Percentiles rank a stretch among this genome's conserved stretches.
phyloP scores from a whole-genome alignment of 2,329 filamentous ascomycete species.

The Aureobasidium sp. region DNA sequence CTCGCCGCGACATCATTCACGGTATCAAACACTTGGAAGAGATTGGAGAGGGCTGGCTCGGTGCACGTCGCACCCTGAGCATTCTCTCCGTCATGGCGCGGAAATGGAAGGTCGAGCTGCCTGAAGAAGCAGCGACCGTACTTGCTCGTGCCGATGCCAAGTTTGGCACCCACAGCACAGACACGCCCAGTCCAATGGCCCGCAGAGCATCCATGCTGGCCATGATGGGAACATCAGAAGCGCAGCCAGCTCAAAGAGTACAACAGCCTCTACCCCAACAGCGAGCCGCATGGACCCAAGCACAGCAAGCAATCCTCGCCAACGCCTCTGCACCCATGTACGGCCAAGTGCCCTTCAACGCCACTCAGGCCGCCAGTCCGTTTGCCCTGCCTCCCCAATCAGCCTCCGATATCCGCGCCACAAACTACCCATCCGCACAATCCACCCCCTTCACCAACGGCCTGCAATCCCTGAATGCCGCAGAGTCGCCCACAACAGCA shows the following conservation, averaged over 20 bases:
- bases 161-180: conserved; percentile 63
- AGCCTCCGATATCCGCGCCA: background rate
- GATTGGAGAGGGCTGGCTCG: conserved; percentile 91
- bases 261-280: conserved; percentile 19
- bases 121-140: conserved; percentile 70
- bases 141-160: conserved; percentile 73
- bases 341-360: background rate
- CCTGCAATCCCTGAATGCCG: conserved; percentile 19
- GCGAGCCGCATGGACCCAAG: conserved; percentile 10
- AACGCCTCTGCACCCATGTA: conserved; percentile 7
- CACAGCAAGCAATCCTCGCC: background rate
- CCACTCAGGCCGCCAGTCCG: background rate
- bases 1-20: conserved; percentile 81
- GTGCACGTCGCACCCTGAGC: conserved; percentile 73
- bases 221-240: conserved; percentile 1
- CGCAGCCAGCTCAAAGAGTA: conserved; percentile 15
- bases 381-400: conserved; percentile 11
- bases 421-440: conserved; percentile 3
- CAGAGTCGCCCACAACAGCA: conserved; percentile 19
- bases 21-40: conserved; percentile 89
- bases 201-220: background rate
- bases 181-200: conserved; percentile 49
- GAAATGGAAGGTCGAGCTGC: conserved; percentile 86
- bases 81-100: conserved; percentile 77
- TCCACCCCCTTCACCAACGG: conserved; percentile 3